These are phyloP conservation scores for Fusarium sp. DNA, from an alignment of 2,329 filamentous ascomycete species.

Conservation along the genomic window DNA sequence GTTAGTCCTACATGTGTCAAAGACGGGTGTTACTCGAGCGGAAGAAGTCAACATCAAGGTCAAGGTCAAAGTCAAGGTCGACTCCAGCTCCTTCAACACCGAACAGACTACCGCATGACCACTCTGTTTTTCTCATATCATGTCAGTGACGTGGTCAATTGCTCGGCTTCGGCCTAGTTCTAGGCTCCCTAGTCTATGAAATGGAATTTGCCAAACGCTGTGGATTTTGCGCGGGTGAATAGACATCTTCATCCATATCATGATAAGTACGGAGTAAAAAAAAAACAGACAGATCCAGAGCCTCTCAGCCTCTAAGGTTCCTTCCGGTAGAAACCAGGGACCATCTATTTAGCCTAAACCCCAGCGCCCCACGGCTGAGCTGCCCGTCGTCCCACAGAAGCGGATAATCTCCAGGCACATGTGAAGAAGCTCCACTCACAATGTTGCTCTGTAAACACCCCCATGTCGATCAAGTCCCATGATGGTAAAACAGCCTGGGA, in stretches of 20 bases:
- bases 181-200: slow-evolving; percentile 32
- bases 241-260: slow-evolving; percentile 26
- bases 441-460: slow-evolving; percentile 24
- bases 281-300: neutral
- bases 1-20: neutral
- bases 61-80: neutral
- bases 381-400: slow-evolving; percentile 41
- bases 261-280: slow-evolving; percentile 12
- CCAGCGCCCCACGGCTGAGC: slow-evolving; percentile 30
- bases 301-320: neutral
- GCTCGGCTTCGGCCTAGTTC: slow-evolving; percentile 27
- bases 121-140: slow-evolving; percentile 2
- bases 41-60: neutral
- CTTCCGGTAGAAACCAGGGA: slow-evolving; percentile 28
- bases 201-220: slow-evolving; percentile 5
- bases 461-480: slow-evolving; percentile 29
- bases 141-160: slow-evolving; percentile 34
- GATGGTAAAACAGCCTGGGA: slow-evolving; percentile 22
- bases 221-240: slow-evolving; percentile 35
- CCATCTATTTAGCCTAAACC: slow-evolving; percentile 45
- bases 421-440: slow-evolving; percentile 18
- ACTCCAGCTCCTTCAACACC: slow-evolving; percentile 1
- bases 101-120: slow-evolving; percentile 29
- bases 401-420: slow-evolving; percentile 45
- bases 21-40: slow-evolving; percentile 11